Conservation (phyloP, 768 basidiomycete genomes). For the Boletellus emodensis region DNA sequence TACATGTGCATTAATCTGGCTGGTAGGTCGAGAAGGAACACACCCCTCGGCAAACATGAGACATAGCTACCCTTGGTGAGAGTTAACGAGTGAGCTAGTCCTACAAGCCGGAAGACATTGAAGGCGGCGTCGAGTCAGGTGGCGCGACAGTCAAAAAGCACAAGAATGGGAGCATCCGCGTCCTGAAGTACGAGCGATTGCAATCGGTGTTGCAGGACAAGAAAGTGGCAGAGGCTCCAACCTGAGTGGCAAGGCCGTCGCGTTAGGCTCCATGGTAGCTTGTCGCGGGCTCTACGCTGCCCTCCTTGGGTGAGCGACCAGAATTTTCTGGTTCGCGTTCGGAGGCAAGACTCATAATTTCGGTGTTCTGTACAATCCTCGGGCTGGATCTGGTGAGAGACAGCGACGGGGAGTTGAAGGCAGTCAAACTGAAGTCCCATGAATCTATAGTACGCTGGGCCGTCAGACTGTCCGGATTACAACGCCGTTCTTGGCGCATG, state of each 20-base stretch:
- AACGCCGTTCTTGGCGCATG: slow-evolving; percentile 65
- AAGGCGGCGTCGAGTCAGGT: slow-evolving; percentile 4
- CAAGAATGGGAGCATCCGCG: slow-evolving; percentile 4
- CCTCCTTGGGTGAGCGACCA: slow-evolving; percentile 2
- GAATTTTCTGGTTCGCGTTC: slow-evolving; percentile 3
- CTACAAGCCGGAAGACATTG: slow-evolving; percentile 21
- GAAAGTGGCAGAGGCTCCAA: neutral
- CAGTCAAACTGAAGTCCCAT: slow-evolving; percentile 68
- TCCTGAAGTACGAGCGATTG: neutral
- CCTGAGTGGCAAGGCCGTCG: neutral
- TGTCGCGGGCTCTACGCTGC: neutral
- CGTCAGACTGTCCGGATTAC: slow-evolving; percentile 36
- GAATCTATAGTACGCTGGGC: slow-evolving; percentile 60
- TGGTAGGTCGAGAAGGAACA: slow-evolving; percentile 4
- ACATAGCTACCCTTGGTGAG: slow-evolving; percentile 10
- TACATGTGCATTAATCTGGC: neutral
- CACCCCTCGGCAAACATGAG: slow-evolving; percentile 22
- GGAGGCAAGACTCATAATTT: slow-evolving; percentile 2
- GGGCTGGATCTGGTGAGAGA: slow-evolving; percentile 6
- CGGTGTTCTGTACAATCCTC: slow-evolving; percentile 4
- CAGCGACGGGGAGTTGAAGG: slow-evolving; percentile 35
- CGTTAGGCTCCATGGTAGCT: neutral
- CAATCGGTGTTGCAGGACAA: slow-evolving; percentile 2
- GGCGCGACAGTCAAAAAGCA: neutral
- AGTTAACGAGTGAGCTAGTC: slow-evolving; percentile 12